These are phyloP conservation scores for Phytophthora pluvialis DNA, from an alignment of 352 stramenopile genomes.

Conservation along the genomic window DNA sequence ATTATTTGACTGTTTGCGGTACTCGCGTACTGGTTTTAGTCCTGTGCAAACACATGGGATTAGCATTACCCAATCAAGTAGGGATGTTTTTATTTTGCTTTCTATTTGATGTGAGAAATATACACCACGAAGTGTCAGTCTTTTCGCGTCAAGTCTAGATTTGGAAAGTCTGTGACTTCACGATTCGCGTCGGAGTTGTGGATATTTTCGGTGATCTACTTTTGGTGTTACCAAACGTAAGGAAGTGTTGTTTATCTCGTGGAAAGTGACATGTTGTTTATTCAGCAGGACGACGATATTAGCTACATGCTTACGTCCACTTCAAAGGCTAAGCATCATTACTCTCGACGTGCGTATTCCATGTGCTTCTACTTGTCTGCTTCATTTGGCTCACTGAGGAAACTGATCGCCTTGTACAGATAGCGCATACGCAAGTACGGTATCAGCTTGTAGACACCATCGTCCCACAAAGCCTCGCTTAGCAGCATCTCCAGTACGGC, in stretches of 20 bases:
- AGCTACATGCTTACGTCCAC: no score
- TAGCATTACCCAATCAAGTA: constrained; percentile 4
- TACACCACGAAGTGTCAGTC: not conserved
- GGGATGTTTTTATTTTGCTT: constrained; percentile 6
- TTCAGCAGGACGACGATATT: not conserved
- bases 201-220: not conserved
- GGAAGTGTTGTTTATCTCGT: not conserved
- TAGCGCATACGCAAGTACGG: constrained; percentile 2
- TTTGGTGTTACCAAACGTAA: constrained; percentile 3
- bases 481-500: constrained; percentile 12
- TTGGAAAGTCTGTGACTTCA: constrained; percentile 9
- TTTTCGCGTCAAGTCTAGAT: constrained; percentile 2
- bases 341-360: no score
- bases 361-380: no score
- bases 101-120: constrained; percentile 1
- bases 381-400: no score
- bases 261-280: not conserved
- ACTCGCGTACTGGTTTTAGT: not conserved
- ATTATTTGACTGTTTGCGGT: not conserved
- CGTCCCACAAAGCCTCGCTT: not conserved
- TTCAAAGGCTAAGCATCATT: no score
- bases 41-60: not conserved
- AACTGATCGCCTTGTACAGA: constrained; percentile 6
- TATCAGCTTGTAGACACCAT: constrained; percentile 1
- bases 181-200: not conserved